Percentiles rank a stretch among this genome's conserved stretches.
Conservation (phyloP, 257 asterid species). For the Penstemon barbatus region DNA sequence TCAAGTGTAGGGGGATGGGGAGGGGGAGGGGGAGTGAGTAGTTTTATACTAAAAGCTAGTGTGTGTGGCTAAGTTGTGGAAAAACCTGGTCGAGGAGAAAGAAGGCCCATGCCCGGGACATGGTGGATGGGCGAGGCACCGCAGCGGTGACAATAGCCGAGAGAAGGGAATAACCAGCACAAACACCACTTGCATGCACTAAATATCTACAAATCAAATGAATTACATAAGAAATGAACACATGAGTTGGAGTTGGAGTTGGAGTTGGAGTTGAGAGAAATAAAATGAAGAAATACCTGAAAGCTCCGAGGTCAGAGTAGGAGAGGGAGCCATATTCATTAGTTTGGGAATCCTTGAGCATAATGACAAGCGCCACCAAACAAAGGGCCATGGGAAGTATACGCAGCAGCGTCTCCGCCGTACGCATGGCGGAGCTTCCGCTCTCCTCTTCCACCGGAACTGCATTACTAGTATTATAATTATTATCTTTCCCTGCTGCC, state of each 20-base stretch:
- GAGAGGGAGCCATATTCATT: conserved; percentile 70
- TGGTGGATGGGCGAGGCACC: conserved; percentile 67
- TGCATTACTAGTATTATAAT: too few relatives aligned
- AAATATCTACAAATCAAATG: conserved; percentile 45
- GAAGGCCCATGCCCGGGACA: conserved; percentile 82
- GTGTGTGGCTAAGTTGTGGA: too few relatives aligned
- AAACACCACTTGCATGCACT: conserved; percentile 91
- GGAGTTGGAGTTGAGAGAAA: too few relatives aligned
- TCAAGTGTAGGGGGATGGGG: too few relatives aligned
- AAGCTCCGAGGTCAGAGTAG: conserved; percentile 80
- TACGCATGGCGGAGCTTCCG: conserved; percentile 63
- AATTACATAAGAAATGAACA: not conserved
- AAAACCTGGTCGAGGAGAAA: conserved; percentile 84
- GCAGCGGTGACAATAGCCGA: conserved; percentile 69
- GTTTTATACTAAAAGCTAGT: too few relatives aligned
- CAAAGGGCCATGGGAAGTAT: conserved; percentile 69
- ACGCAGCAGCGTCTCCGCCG: conserved; percentile 82
- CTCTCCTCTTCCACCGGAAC: conserved; percentile 29
- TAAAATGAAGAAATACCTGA: conserved; percentile 36
- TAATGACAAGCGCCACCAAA: conserved; percentile 68
- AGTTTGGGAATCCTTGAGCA: conserved; percentile 79
- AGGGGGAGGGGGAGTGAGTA: too few relatives aligned
- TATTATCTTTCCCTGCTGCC: conserved; percentile 27
- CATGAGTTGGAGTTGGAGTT: too few relatives aligned
- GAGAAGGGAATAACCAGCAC: conserved; percentile 87